Evolutionary conservation across 371 early-diverging fungal genomes (phyloP), one percentile per base, ranked within the genome.

Genomic region (Mortierella sp.): DNA sequence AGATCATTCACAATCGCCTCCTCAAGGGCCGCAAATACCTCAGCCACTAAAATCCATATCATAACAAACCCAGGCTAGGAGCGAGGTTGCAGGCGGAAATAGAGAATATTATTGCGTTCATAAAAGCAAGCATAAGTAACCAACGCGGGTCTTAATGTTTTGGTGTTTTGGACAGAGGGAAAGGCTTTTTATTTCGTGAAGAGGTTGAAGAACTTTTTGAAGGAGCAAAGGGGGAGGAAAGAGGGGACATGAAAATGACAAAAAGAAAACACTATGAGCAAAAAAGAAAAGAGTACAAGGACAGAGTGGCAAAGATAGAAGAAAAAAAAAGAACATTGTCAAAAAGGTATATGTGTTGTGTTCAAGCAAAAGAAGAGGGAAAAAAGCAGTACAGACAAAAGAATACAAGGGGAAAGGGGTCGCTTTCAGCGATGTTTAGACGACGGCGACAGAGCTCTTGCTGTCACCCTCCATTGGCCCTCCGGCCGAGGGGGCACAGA

Each of bases 1-100:
- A 92, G 82, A 91, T 96, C 12, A 86, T 99, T 27, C 85, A 85
- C 27, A 89, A 96, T 76, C 92, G 98, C 43, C 91, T 91, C 82
- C 80, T 95, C 78, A 98, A 98, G 91, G 98, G 98, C 32, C 91
- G 98, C 88, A 95, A 93, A 87, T 89, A 89, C 88, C 89, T 99
- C 71, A 93, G 97, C 46, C 96, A 96, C 79, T 96, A 94, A 88
- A 84, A 46, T 16, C 27, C 54, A 29, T 76, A 49, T 55, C 12
- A n/a, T 16, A 63, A 32, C 21, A 44, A 18, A 75, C 54, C 10
- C 3, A n/a, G 35, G 3, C 35, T 35, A 35, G 35, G 35, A 35
- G 10, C 56, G 16, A n/a, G 8, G 10, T 8, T 6, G 56, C 24
- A 55, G 56, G 56, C 11, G 8, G n/a, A 6, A n/a, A 55, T 55